Base-by-base conservation (phyloP, 805 yeast species). In the Saccharomycopsis sp. region DNA sequence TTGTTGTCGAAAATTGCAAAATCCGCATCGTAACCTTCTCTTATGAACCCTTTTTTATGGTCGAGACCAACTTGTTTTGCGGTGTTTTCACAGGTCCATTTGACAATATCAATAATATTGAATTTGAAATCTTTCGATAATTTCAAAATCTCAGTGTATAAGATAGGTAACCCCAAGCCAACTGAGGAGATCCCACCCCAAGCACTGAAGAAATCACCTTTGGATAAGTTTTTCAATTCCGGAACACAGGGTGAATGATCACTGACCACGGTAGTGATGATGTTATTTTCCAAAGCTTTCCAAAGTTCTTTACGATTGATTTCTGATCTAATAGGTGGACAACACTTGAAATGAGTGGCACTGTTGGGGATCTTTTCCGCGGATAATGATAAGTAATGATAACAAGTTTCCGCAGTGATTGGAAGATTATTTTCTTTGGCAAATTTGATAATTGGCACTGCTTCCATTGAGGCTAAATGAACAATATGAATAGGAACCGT, bases 211-310 rank as follows among this genome's bases (percentile, higher is more conserved):
- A 88, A 88, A 56, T 88, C 95, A 31, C 96, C 96, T 45, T 74
- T 67, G 9, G 75, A 79, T 39, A 86, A 65, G 18, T 84, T 82
- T 59, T 88, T 88, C 53, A 88, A 66, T 45, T 85, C 85, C 0
- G 96, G 95, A 0, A 95, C 85, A 61, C 97, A 88, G 2, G 96
- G 97, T 3, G 95, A 84, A 60, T 88, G 97, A 58, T 88, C 97
- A 10, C 94, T 82, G 5, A 89, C 96, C 3, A 88, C 94, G 3
- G 95, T 77, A 13, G 83, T 72, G 45, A 88, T 79, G 25, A 77
- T 62, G 28, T 74, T 76, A 18, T 68, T 67, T 40, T 72, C 57
- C 26, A 89, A 64, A 0, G 89, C 96, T 42, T 69, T 61, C 96
- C 96, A 89, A 34, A 88, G 68, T 28, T 70, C 66, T 32, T 67